Evolutionary conservation across 106 monocot genomes (phyloP).

Genomic region (Acanthochlamys bracteata): DNA sequence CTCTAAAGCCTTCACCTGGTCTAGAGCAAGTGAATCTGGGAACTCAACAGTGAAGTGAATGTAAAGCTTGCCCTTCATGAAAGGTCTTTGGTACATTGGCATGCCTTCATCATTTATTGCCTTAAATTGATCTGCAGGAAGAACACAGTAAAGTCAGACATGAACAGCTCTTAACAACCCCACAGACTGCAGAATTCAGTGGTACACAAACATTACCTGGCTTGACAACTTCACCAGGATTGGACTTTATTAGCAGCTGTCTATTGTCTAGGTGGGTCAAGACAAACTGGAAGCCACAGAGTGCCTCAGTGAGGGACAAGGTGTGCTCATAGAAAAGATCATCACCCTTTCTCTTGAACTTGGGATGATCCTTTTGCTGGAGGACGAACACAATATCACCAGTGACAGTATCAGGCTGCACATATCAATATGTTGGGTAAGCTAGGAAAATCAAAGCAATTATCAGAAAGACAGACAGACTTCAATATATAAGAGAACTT

Average conservation of each 20-base stretch:
- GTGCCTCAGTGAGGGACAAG: constrained; percentile 71
- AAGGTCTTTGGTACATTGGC: constrained; percentile 77
- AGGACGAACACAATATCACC: constrained; percentile 83
- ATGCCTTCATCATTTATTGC: constrained; percentile 92
- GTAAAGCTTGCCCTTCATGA: constrained; percentile 93
- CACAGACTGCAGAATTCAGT: not conserved
- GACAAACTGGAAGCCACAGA: constrained; percentile 92
- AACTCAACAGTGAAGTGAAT: constrained; percentile 91
- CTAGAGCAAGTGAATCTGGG: constrained; percentile 50
- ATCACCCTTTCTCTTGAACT: constrained; percentile 89
- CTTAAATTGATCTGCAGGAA: constrained; percentile 80
- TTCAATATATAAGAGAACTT: not conserved
- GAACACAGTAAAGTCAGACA: not conserved
- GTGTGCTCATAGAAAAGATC: constrained; percentile 81
- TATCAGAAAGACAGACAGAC: too few species aligned
- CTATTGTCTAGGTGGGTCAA: constrained; percentile 79
- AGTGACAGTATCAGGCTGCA: constrained; percentile 77
- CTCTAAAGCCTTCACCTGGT: constrained; percentile 67
- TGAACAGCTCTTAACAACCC: not conserved
- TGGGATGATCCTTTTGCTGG: constrained; percentile 82
- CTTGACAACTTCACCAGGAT: constrained; percentile 86
- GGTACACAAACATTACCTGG: constrained; percentile 31
- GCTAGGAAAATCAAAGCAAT: too few species aligned
- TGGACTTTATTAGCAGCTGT: constrained; percentile 83
- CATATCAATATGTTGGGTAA: not conserved